Evolutionary conservation across 139 green algal species (phyloP), one percentile per base, ranked within the genome.

Genomic region (Chlorella ohadii): DNA sequence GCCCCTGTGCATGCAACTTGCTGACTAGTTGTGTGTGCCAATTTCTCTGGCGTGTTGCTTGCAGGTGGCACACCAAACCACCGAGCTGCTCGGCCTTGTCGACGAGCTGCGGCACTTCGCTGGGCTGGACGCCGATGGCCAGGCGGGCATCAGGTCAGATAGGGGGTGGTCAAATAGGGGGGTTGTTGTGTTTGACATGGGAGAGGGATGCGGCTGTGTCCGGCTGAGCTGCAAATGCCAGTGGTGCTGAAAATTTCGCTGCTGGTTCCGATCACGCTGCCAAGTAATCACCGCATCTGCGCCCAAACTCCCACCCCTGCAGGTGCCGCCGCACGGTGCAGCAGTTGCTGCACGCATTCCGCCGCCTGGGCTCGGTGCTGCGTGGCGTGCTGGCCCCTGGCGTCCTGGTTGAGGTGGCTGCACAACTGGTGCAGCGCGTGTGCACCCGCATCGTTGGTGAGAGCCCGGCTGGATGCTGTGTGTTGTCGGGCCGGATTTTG

Each of bases 331-430:
- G 83, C 31, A 84, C 82, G 39, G 82, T 88, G 56, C 56, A 71
- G 63, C 87, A 91, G 80, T 73, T 85, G 66, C 83, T 92, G 78
- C 36, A 71, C 61, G 64, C 36, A 15, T 85, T 92, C 78, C 71
- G 72, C 23, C 83, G 83, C 16, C 82, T 92, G 13, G 87, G 84
- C 12, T 57, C 33, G 47, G 78, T 86, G 61, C 72, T 91, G 38
- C 65, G 84, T 11, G 79, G 59, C 28, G 71, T 87, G 57, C 82
- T 92, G 81, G 41, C 78, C 3, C 80, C 82, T 0, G 73, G 57
- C 27, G 77, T 80, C 33, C 64, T 87, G 7, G 61, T 85, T 4
- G 38, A 78, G 13, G 64, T 74, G 19, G 75, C 80, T 34, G 65
- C 41, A 1, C 39, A 47, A 11, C 72, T 82, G 19, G 39, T 87